A percentile compares a stretch with the other conserved stretches of the same genome.
phyloP scores from a whole-genome alignment of 1,139 yeast species.

The Pichia kudriavzevii region DNA sequence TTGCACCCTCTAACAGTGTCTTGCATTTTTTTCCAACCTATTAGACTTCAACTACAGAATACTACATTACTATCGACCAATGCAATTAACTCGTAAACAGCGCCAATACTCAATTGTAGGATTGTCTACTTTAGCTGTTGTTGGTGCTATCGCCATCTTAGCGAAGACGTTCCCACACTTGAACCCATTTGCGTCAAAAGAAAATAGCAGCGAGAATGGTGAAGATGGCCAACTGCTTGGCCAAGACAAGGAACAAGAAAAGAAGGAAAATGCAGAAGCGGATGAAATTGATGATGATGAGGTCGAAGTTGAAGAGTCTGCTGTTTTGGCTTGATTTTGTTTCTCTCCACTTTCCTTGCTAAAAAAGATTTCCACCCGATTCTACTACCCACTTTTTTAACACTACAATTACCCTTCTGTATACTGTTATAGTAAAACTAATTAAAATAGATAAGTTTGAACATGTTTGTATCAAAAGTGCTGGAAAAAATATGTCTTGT shows the following conservation, averaged over 20 bases:
- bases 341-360: too few relatives aligned
- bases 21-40: not conserved
- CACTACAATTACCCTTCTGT: too few relatives aligned
- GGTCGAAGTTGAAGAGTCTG: conserved; percentile 3
- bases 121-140: conserved; percentile 35
- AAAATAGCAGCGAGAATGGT: too few relatives aligned
- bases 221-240: too few relatives aligned
- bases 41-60: not conserved
- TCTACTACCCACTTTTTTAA: too few relatives aligned
- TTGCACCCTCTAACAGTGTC: too few relatives aligned
- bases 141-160: conserved; percentile 40
- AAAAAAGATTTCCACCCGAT: too few relatives aligned
- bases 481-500: too few relatives aligned
- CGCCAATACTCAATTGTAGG: conserved; percentile 26
- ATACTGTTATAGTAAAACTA: too few relatives aligned
- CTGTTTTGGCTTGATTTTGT: too few relatives aligned
- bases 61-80: not conserved
- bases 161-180: conserved; percentile 50
- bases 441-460: too few relatives aligned
- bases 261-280: conserved; percentile 19
- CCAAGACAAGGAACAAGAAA: conserved; percentile 8
- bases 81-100: conserved; percentile 17
- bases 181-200: conserved; percentile 17
- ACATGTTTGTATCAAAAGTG: too few relatives aligned
- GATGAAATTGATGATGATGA: conserved; percentile 4